A percentile compares a stretch with the other conserved stretches of the same genome.
Evolutionary conservation across 1,284 basidiomycete species (phyloP).

Genomic region (Trametes sp.): DNA sequence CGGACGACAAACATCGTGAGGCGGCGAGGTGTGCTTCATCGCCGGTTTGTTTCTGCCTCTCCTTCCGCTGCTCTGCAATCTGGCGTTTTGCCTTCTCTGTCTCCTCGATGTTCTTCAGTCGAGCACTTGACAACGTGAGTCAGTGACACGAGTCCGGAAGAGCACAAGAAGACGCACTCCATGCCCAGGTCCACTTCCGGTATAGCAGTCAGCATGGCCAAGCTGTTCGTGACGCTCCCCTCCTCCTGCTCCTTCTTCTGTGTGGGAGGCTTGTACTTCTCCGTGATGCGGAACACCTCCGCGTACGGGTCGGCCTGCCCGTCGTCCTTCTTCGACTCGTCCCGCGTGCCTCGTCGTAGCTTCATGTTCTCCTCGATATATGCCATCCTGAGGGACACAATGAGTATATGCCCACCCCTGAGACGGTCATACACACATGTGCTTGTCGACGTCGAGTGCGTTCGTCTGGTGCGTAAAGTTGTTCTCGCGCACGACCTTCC

Average conservation of each 20-base stretch:
- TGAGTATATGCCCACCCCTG: neutral
- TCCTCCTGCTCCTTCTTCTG: constrained; percentile 75
- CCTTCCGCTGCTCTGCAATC: constrained; percentile 78
- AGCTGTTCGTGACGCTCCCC: constrained; percentile 90
- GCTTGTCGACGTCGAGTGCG: constrained; percentile 95
- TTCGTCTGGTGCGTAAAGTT: constrained; percentile 99
- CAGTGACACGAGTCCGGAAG: neutral
- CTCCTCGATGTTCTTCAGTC: constrained; percentile 94
- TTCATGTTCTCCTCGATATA: constrained; percentile 96
- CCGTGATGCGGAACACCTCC: constrained; percentile 82
- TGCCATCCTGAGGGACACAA: constrained; percentile 77
- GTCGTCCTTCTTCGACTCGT: constrained; percentile 52
- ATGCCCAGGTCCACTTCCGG: constrained; percentile 98
- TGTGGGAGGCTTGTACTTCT: constrained; percentile 70
- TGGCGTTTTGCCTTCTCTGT: constrained; percentile 94
- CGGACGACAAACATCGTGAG: constrained; percentile 68
- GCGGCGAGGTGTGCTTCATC: constrained; percentile 85
- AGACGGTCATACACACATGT: constrained; percentile 74
- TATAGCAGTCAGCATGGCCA: constrained; percentile 95
- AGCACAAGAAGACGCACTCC: constrained; percentile 71
- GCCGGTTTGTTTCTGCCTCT: constrained; percentile 56
- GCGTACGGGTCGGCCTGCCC: constrained; percentile 76
- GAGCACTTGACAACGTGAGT: constrained; percentile 59
- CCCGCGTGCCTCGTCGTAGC: constrained; percentile 69
- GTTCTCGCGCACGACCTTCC: constrained; percentile 82